Conservation (phyloP, 2,329 filamentous ascomycete species). For the Venturia nashicola region DNA sequence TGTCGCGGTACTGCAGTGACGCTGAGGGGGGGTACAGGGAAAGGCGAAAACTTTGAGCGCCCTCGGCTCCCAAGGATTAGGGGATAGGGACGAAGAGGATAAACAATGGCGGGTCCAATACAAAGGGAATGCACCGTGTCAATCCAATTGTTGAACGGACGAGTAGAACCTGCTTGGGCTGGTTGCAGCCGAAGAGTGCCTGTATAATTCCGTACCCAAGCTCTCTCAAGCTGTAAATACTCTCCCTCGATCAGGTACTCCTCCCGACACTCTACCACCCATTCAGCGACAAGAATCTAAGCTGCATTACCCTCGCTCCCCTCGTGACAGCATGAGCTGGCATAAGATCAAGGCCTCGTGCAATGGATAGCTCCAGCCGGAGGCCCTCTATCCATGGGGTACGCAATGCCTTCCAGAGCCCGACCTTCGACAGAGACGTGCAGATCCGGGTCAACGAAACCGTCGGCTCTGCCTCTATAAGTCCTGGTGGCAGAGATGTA, state of each 20-base stretch:
- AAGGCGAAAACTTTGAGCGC: neutral
- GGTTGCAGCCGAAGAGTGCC: neutral
- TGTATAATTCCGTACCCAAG: neutral
- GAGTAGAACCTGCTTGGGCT: neutral
- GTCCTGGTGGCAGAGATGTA: constrained; percentile 79
- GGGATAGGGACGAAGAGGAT: neutral
- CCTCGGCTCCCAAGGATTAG: neutral
- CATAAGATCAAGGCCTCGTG: neutral
- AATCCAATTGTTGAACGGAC: neutral
- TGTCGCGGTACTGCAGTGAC: neutral
- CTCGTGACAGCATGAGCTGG: neutral
- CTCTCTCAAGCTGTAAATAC: neutral
- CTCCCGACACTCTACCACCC: neutral
- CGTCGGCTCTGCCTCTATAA: constrained; percentile 86
- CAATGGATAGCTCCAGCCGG: constrained; percentile 1
- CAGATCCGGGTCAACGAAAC: constrained; percentile 69
- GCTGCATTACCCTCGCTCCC: neutral
- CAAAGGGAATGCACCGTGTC: neutral
- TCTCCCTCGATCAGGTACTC: neutral
- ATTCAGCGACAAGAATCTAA: neutral
- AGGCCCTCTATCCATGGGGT: constrained; percentile 2
- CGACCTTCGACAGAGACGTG: constrained; percentile 75
- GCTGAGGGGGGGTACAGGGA: no score
- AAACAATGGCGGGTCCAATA: neutral
- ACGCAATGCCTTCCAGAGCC: constrained; percentile 57